Evolutionary conservation across 192 early-diverging fungal species (phyloP).

Genomic region (Coemansia umbellata): DNA sequence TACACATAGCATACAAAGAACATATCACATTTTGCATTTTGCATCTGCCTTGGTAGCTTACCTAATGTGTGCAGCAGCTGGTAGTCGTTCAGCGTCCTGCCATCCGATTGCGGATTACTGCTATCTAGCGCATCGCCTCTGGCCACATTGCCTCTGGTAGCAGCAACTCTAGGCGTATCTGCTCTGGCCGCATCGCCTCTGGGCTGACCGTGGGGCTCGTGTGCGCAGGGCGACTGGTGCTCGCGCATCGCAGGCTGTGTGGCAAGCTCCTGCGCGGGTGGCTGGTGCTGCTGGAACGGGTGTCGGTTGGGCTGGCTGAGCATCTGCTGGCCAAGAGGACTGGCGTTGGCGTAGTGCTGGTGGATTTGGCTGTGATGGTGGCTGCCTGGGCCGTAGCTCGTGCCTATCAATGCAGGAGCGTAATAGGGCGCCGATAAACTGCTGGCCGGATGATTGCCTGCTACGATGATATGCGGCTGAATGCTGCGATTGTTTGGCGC

Average conservation of each 20-base stretch:
- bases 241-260: not conserved
- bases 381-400: not conserved
- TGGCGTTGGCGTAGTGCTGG: not conserved
- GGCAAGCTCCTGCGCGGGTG: not conserved
- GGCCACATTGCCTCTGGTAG: no score
- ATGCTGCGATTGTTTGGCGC: no score
- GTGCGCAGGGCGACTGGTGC: not conserved
- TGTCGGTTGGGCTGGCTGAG: slow-evolving; percentile 14
- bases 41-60: slow-evolving; percentile 11
- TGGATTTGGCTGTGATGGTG: slow-evolving; percentile 8
- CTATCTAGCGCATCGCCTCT: not conserved
- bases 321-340: slow-evolving; percentile 3
- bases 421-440: not conserved
- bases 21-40: not conserved
- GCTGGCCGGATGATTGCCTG: not conserved
- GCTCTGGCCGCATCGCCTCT: no score
- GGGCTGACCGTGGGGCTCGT: not conserved
- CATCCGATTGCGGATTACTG: slow-evolving; percentile 18
- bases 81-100: slow-evolving; percentile 44
- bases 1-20: not conserved
- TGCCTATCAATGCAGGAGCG: not conserved
- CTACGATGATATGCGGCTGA: no score
- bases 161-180: no score
- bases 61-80: slow-evolving; percentile 50
- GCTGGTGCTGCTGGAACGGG: slow-evolving; percentile 8